Evolutionary conservation across 371 early-diverging fungal species (phyloP).

Genomic region (Encephalitozoon intestinalis): DNA sequence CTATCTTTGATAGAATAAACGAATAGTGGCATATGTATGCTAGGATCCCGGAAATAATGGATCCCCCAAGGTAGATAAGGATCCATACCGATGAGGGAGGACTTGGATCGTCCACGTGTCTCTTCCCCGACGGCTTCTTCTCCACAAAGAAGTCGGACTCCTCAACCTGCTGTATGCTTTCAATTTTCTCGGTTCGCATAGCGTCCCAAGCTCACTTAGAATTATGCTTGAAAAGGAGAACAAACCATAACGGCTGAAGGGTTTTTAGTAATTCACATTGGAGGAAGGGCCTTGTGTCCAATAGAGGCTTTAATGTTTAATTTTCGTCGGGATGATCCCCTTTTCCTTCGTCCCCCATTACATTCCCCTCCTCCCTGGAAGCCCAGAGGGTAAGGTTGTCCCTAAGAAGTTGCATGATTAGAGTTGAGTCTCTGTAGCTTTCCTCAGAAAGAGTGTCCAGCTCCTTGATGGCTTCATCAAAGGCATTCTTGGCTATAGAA

Average conservation of each 20-base stretch:
- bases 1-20: neutral
- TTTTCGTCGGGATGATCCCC: conserved; percentile 10
- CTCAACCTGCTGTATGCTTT: neutral
- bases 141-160: neutral
- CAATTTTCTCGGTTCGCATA: neutral
- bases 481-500: conserved; percentile 92
- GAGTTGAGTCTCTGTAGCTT: conserved; percentile 97
- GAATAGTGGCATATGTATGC: neutral
- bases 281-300: neutral
- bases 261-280: neutral
- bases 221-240: neutral
- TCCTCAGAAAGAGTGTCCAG: conserved; percentile 94
- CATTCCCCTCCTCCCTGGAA: conserved; percentile 33
- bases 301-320: neutral
- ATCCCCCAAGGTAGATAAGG: neutral
- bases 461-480: conserved; percentile 97
- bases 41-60: neutral
- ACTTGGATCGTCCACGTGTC: neutral
- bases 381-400: conserved; percentile 99
- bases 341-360: conserved; percentile 9
- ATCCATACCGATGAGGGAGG: neutral
- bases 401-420: conserved; percentile 98
- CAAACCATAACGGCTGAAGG: neutral
- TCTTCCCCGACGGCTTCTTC: neutral
- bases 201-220: no score